These are phyloP conservation scores for Coemansia furcata DNA, from an alignment of 192 early-diverging fungal species.

Conservation along the genomic window DNA sequence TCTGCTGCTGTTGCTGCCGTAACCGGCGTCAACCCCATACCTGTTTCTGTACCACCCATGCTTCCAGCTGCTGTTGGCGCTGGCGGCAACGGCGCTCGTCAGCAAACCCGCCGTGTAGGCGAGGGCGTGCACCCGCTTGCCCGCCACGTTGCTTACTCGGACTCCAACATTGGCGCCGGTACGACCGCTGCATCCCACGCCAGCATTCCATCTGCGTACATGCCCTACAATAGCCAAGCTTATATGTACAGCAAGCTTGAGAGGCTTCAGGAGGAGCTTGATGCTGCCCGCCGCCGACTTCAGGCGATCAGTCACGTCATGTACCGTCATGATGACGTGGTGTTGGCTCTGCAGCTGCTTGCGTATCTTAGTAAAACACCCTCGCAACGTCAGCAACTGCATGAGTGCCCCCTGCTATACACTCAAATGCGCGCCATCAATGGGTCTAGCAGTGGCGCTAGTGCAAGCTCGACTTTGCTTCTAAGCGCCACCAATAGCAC, in stretches of 20 bases:
- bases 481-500: slow-evolving; percentile 3
- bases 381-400: slow-evolving; percentile 62
- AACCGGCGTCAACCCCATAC: slow-evolving; percentile 26
- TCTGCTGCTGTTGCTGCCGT: slow-evolving; percentile 38
- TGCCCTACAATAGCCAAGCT: slow-evolving; percentile 38
- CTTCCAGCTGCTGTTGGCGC: slow-evolving; percentile 6
- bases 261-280: slow-evolving; percentile 44
- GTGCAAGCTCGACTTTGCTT: background rate
- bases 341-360: slow-evolving; percentile 79
- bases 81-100: slow-evolving; percentile 15
- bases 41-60: slow-evolving; percentile 16
- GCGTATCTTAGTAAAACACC: slow-evolving; percentile 91
- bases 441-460: slow-evolving; percentile 7
- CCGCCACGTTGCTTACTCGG: slow-evolving; percentile 34
- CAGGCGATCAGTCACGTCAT: slow-evolving; percentile 57
- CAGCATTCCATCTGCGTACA: slow-evolving; percentile 15
- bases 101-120: slow-evolving; percentile 31
- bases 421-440: slow-evolving; percentile 14
- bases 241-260: slow-evolving; percentile 49
- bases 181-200: background rate
- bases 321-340: slow-evolving; percentile 77
- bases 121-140: slow-evolving; percentile 42
- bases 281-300: slow-evolving; percentile 30
- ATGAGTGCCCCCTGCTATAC: slow-evolving; percentile 45
- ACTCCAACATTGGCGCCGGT: slow-evolving; percentile 5